Conservation (phyloP, 495 filamentous ascomycete species). For the Hyaloscypha finlandica region DNA sequence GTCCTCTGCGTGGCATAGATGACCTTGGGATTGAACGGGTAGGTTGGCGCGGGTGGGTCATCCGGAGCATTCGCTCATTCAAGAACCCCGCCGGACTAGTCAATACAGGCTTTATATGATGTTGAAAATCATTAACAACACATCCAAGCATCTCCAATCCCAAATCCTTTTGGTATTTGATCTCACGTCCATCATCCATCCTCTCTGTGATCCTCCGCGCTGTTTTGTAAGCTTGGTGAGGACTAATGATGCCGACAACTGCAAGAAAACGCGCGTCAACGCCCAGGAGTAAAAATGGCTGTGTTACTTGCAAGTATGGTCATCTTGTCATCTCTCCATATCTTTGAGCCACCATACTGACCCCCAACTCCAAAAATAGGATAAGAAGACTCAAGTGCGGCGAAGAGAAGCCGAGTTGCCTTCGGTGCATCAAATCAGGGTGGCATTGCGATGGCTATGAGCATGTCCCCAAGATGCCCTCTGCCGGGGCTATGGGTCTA, state of each 20-base stretch:
- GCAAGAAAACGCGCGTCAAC: constrained; percentile 20
- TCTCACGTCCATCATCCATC: neutral
- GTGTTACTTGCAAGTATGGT: constrained; percentile 28
- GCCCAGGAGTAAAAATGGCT: constrained; percentile 24
- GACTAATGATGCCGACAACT: neutral
- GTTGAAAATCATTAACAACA: neutral
- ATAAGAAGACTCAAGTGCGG: constrained; percentile 57
- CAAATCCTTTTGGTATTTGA: neutral
- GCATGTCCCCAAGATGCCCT: constrained; percentile 15
- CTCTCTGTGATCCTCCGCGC: neutral
- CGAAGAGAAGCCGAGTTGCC: constrained; percentile 54
- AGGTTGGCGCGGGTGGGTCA: neutral
- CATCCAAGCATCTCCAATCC: neutral
- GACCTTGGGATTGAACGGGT: neutral
- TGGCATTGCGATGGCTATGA: constrained; percentile 56
- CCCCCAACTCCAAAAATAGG: constrained; percentile 4
- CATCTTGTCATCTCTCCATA: neutral
- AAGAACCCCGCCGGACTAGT: neutral
- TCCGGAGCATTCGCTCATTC: neutral
- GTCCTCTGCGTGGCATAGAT: neutral
- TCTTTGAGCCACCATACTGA: constrained; percentile 4
- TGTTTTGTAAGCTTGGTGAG: neutral
- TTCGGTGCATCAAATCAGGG: constrained; percentile 50
- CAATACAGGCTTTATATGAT: neutral
- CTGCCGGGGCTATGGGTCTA: constrained; percentile 1